Conservation (phyloP, 2,329 filamentous ascomycete genomes). For the Fusarium sublunatum region DNA sequence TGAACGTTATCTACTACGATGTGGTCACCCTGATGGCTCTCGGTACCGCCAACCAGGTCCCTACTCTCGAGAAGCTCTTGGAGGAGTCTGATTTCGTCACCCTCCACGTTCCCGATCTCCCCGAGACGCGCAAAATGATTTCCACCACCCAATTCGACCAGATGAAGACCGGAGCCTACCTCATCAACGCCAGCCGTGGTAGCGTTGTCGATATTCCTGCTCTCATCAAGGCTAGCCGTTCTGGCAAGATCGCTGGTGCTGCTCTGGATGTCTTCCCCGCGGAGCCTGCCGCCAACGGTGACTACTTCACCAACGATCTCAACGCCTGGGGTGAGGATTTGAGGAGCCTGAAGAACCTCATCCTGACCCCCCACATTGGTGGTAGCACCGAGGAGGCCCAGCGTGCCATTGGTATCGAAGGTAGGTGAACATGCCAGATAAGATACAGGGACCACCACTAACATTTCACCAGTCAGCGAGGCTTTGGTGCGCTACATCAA, state of each 20-base stretch:
- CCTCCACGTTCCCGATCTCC: slow-evolving; percentile 91
- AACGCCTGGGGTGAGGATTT: slow-evolving; percentile 90
- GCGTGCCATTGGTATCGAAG: slow-evolving; percentile 92
- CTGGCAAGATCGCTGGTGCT: slow-evolving; percentile 89
- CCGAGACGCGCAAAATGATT: slow-evolving; percentile 95
- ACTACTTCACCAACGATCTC: slow-evolving; percentile 88
- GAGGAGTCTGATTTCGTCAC: slow-evolving; percentile 89
- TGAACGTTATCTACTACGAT: slow-evolving; percentile 98
- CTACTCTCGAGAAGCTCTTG: slow-evolving; percentile 80
- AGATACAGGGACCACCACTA: slow-evolving; percentile 2
- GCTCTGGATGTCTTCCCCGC: slow-evolving; percentile 97
- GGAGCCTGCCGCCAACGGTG: slow-evolving; percentile 92
- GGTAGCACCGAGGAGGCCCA: slow-evolving; percentile 98
- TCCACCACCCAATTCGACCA: slow-evolving; percentile 79
- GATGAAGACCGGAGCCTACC: slow-evolving; percentile 93
- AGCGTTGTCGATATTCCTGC: slow-evolving; percentile 95
- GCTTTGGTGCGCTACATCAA: slow-evolving; percentile 95
- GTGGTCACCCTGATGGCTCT: slow-evolving; percentile 93
- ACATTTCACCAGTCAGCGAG: slow-evolving; percentile 71
- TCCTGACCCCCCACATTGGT: slow-evolving; percentile 96
- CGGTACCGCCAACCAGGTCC: slow-evolving; percentile 86
- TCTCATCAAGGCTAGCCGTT: slow-evolving; percentile 86
- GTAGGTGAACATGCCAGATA: slow-evolving; percentile 50
- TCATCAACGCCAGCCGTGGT: slow-evolving; percentile 96
- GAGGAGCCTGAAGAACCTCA: slow-evolving; percentile 86